A percentile compares a stretch with the other conserved stretches of the same genome.
phyloP scores from a whole-genome alignment of 2,329 filamentous ascomycete species.

The Penicillium palitans region DNA sequence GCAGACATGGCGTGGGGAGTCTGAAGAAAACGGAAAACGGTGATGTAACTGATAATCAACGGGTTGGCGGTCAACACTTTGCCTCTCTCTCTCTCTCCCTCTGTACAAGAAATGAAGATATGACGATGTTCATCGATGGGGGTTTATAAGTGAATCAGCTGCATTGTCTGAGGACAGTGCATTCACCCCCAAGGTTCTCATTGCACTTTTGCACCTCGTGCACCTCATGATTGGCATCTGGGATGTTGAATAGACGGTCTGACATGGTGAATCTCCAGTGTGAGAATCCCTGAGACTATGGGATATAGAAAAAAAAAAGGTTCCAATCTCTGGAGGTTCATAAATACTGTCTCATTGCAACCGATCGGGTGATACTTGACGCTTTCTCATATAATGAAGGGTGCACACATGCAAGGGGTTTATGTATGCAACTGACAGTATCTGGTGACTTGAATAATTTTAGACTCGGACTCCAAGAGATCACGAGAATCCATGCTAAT shows the following conservation, averaged over 20 bases:
- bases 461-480: background rate
- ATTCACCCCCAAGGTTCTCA: conserved; percentile 20
- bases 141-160: background rate
- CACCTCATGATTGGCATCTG: background rate
- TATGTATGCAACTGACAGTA: background rate
- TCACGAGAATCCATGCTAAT: background rate
- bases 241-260: background rate
- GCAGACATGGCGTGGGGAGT: conserved; percentile 46
- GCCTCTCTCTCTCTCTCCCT: background rate
- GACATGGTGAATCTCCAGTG: background rate
- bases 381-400: background rate
- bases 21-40: conserved; percentile 12
- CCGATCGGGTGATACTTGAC: background rate
- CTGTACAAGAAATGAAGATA: background rate
- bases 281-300: background rate
- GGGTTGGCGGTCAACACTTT: conserved; percentile 22
- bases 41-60: conserved; percentile 26
- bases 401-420: background rate
- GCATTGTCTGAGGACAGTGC: background rate
- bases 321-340: background rate
- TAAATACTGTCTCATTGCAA: background rate
- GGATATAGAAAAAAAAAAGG: background rate
- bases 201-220: background rate
- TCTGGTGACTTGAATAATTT: background rate
- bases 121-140: background rate